A percentile compares a stretch with the other conserved stretches of the same genome.
Conservation (phyloP, 768 basidiomycete genomes). For the Ramaria rubella region DNA sequence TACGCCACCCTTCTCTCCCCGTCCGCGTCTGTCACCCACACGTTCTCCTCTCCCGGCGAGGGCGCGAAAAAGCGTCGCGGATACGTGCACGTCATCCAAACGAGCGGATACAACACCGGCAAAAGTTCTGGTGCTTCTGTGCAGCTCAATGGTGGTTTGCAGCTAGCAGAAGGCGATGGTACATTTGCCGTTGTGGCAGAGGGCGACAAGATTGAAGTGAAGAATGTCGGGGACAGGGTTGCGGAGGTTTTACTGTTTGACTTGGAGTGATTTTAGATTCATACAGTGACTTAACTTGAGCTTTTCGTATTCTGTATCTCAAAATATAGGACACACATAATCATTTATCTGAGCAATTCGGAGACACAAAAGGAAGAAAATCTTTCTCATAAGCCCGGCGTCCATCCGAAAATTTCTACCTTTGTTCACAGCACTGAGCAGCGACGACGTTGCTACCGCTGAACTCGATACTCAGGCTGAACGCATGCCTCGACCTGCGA, state of each 20-base stretch:
- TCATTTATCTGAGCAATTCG: too few species aligned
- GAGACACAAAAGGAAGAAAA: too few species aligned
- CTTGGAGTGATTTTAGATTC: constrained; percentile 36
- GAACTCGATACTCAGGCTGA: too few species aligned
- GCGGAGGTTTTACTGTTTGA: constrained; percentile 83
- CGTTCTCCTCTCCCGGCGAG: constrained; percentile 29
- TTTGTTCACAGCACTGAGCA: neutral
- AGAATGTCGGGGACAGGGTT: constrained; percentile 55
- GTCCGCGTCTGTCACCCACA: constrained; percentile 46
- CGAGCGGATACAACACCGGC: constrained; percentile 66
- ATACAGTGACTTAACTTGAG: too few species aligned
- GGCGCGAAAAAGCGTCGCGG: constrained; percentile 41
- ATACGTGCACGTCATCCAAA: constrained; percentile 85
- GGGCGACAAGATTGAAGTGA: constrained; percentile 33
- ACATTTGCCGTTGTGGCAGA: constrained; percentile 58
- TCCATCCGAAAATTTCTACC: neutral
- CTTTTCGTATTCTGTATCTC: too few species aligned
- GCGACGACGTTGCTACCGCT: too few species aligned
- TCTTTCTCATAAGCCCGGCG: neutral
- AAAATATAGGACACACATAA: too few species aligned
- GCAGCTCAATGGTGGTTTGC: constrained; percentile 41
- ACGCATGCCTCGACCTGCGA: too few species aligned
- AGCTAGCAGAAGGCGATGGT: constrained; percentile 81
- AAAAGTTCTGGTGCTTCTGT: constrained; percentile 52
- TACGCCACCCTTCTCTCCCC: constrained; percentile 70